Percentiles rank a stretch among this genome's conserved stretches.
Conservation (phyloP, 495 filamentous ascomycete species). For the Podospora australis region DNA sequence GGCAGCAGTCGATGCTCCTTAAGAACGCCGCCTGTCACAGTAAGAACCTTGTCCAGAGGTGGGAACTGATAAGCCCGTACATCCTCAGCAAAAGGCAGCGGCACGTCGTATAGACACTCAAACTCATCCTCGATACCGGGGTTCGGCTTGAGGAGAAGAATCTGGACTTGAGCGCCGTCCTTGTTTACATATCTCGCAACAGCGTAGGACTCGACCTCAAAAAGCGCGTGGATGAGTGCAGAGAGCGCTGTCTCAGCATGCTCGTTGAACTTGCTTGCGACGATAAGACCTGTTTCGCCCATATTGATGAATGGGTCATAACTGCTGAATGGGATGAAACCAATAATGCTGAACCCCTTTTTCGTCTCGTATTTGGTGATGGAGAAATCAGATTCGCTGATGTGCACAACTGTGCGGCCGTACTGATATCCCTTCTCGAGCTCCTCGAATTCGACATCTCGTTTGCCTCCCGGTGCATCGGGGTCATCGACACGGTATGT, state of each 20-base stretch:
- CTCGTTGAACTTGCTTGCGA: slow-evolving; percentile 65
- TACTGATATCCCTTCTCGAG: slow-evolving; percentile 92
- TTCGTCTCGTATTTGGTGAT: slow-evolving; percentile 74
- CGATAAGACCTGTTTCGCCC: slow-evolving; percentile 66
- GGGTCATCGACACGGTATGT: slow-evolving; percentile 76
- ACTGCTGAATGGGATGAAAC: slow-evolving; percentile 70
- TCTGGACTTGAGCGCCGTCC: slow-evolving; percentile 64
- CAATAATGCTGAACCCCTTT: slow-evolving; percentile 70
- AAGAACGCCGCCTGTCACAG: slow-evolving; percentile 77
- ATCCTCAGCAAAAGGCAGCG: slow-evolving; percentile 93
- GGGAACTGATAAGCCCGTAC: slow-evolving; percentile 84
- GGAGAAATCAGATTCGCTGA: slow-evolving; percentile 74
- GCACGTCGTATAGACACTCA: slow-evolving; percentile 85
- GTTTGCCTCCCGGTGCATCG: slow-evolving; percentile 67
- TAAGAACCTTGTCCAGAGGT: slow-evolving; percentile 80
- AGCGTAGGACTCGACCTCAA: slow-evolving; percentile 79
- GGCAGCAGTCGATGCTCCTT: slow-evolving; percentile 85
- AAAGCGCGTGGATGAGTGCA: slow-evolving; percentile 81
- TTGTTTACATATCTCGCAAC: slow-evolving; percentile 81
- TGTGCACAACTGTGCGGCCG: slow-evolving; percentile 83
- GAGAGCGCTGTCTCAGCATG: slow-evolving; percentile 77
- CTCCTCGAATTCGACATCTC: slow-evolving; percentile 75
- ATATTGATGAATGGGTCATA: slow-evolving; percentile 83
- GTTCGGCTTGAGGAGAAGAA: slow-evolving; percentile 78
- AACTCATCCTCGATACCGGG: slow-evolving; percentile 72